Evolutionary conservation across 345 rosid species (phyloP), one percentile per base, ranked within the genome.

Genomic region (Tarenaya hassleriana): DNA sequence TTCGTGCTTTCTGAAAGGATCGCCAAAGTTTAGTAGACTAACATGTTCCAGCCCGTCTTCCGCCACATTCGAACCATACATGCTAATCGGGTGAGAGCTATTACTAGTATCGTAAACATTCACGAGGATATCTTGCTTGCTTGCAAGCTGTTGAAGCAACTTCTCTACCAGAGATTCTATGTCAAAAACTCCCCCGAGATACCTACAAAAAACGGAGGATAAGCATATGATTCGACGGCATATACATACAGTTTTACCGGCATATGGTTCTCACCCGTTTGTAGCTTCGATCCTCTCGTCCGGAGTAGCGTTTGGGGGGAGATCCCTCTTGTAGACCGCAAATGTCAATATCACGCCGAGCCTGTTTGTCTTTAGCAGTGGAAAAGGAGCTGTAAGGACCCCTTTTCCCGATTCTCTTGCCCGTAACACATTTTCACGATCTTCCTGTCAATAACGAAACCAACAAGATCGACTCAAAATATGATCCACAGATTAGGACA

Each of bases 301-400:
- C 33, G 56, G 74, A 2, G 90, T 74, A 1, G 98, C 90, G 21
- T 51, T 70, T 13, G 41, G 64, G 19, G 95, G 84, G 39, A 92
- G 94, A 74, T 83, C 83, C 13, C 75, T 75, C 55, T 81, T 92
- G 70, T 92, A 92, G 41, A 92, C 98, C 53, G 98, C 95, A 62
- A 92, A 84, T n/a, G 98, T 92, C 75, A 92, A 67, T 42, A 92
- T 96, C 34, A 92, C 98, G 41, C 98, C 98, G 27, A 92, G 89
- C 74, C 88, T 96, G 64, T 84, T 94, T 64, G 98, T 79, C 54
- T 74, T 86, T 34, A 92, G 72, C 60, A 92, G 52, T 71, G 90
- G 79, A 59, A 92, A 92, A 56, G 98, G 98, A 18, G 79, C 75
- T 24, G 98, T 92, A 53, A 92, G 71, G 35, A 92, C 98, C 65